phyloP scores from a whole-genome alignment of 257 asterid species.

The Lantana camara region DNA sequence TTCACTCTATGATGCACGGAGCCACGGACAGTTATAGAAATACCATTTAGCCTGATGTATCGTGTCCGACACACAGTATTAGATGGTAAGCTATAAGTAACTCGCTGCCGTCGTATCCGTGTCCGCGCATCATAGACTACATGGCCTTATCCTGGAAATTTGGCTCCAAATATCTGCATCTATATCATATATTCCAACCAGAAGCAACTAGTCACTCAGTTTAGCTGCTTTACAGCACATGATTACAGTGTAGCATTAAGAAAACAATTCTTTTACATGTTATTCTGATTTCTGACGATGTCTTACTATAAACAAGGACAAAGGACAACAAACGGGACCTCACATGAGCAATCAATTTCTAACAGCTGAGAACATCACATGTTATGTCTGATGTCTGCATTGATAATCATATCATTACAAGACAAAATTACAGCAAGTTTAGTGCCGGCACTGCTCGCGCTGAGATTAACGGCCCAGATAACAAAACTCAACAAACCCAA shows the following conservation, averaged over 20 bases:
- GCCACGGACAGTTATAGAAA: too few relatives aligned
- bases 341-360: conserved; percentile 17
- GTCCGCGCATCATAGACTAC: too few relatives aligned
- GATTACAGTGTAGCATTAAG: neutral
- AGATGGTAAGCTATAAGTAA: too few relatives aligned
- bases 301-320: neutral
- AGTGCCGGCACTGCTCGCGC: conserved; percentile 12
- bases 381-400: conserved; percentile 33
- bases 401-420: conserved; percentile 11
- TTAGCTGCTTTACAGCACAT: neutral
- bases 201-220: neutral
- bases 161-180: too few relatives aligned
- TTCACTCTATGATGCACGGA: too few relatives aligned
- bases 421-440: conserved; percentile 15
- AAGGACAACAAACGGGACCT: conserved; percentile 26
- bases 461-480: neutral
- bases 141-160: too few relatives aligned
- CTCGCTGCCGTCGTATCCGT: too few relatives aligned
- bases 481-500: neutral
- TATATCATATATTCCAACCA: neutral
- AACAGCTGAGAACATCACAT: conserved; percentile 36
- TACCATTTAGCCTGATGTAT: too few relatives aligned
- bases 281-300: neutral
- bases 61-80: too few relatives aligned
- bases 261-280: neutral